Evolutionary conservation across 108 stramenopile genomes (phyloP).

Genomic region (Cylindrotheca closterium): DNA sequence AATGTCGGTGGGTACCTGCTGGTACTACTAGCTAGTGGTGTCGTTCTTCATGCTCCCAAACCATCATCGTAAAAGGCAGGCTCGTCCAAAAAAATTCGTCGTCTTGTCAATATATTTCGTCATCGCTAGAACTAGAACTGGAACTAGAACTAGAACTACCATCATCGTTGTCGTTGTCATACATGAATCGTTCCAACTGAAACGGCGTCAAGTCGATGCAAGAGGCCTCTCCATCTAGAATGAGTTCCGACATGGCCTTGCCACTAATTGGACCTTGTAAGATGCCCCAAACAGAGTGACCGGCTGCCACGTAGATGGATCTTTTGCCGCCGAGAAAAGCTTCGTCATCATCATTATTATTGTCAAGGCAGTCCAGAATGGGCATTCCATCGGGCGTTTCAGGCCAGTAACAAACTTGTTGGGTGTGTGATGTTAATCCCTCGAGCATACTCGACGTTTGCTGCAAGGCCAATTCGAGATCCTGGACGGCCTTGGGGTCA

Average conservation of each 20-base stretch:
- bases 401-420: slow-evolving; percentile 58
- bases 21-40: no score
- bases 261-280: slow-evolving; percentile 87
- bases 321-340: slow-evolving; percentile 54
- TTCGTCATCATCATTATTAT: no score
- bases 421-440: slow-evolving; percentile 23
- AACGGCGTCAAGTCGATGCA: slow-evolving; percentile 39
- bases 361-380: slow-evolving; percentile 80
- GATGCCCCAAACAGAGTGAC: slow-evolving; percentile 92
- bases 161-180: neutral
- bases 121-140: neutral
- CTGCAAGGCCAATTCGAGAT: slow-evolving; percentile 38
- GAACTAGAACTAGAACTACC: neutral
- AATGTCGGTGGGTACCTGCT: no score
- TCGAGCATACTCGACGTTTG: slow-evolving; percentile 32
- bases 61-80: no score
- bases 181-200: slow-evolving; percentile 22
- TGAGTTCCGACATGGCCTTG: slow-evolving; percentile 67
- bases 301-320: slow-evolving; percentile 61
- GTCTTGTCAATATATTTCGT: no score
- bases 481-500: slow-evolving; percentile 26
- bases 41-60: no score
- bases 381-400: slow-evolving; percentile 80
- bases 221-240: slow-evolving; percentile 50
- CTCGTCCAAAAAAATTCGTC: no score